These are phyloP conservation scores for Cylindrotheca closterium DNA, from an alignment of 108 stramenopile genomes.

Conservation along the genomic window DNA sequence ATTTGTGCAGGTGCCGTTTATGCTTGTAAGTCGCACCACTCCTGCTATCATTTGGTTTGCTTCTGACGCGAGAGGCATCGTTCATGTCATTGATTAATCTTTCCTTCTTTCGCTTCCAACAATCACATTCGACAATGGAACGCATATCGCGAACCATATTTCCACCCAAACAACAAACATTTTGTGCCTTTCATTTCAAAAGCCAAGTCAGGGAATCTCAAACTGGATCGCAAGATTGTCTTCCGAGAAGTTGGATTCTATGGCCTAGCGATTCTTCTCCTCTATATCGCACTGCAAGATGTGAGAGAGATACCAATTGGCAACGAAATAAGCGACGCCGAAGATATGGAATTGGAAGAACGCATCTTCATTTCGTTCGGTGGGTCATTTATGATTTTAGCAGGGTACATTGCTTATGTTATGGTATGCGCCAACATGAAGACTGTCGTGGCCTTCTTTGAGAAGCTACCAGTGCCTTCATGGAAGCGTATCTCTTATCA, in stretches of 20 bases:
- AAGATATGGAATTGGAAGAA: constrained; percentile 39
- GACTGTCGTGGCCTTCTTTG: constrained; percentile 24
- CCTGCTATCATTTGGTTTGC: not conserved
- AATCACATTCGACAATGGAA: no score
- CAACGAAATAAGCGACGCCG: constrained; percentile 28
- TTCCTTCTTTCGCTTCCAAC: no score
- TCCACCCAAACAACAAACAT: not conserved
- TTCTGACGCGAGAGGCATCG: no score
- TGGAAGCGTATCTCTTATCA: no score
- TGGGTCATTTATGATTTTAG: constrained; percentile 60
- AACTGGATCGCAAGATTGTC: constrained; percentile 57
- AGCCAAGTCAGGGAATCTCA: constrained; percentile 46
- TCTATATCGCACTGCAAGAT: constrained; percentile 58
- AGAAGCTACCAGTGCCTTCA: no score
- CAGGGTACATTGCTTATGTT: constrained; percentile 68
- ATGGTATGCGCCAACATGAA: constrained; percentile 65
- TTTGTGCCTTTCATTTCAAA: not conserved
- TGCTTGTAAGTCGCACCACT: constrained; percentile 41
- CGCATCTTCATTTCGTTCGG: constrained; percentile 58
- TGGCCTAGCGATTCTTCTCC: constrained; percentile 46
- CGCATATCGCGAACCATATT: not conserved
- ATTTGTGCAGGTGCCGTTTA: constrained; percentile 80
- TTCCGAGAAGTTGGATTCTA: constrained; percentile 75
- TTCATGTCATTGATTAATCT: no score
- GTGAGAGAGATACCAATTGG: no score